These are phyloP conservation scores for Venturiaceae sp. DNA, from an alignment of 2,329 filamentous ascomycete species.

Conservation along the genomic window DNA sequence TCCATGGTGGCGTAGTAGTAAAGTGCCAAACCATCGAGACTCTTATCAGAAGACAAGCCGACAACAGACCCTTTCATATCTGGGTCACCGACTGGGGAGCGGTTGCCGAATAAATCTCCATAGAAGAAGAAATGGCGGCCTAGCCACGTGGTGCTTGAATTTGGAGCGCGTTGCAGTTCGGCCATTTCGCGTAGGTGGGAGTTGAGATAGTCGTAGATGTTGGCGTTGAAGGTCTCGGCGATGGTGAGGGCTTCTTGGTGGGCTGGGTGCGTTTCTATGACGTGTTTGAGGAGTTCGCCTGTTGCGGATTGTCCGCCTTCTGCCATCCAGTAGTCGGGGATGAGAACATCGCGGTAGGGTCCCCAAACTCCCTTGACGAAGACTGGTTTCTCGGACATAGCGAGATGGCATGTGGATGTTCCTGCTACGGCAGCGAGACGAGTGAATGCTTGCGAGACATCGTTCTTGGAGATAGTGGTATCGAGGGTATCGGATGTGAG, in stretches of 20 bases:
- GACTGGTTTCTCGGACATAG: slow-evolving; percentile 86
- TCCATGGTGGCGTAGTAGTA: slow-evolving; percentile 96
- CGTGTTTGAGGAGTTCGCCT: slow-evolving; percentile 85
- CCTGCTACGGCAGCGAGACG: slow-evolving; percentile 90
- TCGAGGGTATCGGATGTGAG: slow-evolving; percentile 59
- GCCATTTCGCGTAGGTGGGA: slow-evolving; percentile 70
- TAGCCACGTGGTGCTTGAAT: slow-evolving; percentile 73
- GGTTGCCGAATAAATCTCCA: slow-evolving; percentile 93
- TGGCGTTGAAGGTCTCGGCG: slow-evolving; percentile 72
- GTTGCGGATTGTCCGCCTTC: slow-evolving; percentile 96
- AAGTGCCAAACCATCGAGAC: slow-evolving; percentile 74
- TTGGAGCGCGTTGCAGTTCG: slow-evolving; percentile 58
- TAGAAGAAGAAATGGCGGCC: slow-evolving; percentile 98
- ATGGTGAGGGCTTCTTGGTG: slow-evolving; percentile 71
- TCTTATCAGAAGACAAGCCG: slow-evolving; percentile 79
- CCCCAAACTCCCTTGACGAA: slow-evolving; percentile 97
- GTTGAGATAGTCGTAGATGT: slow-evolving; percentile 94
- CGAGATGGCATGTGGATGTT: slow-evolving; percentile 93
- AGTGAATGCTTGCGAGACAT: slow-evolving; percentile 85
- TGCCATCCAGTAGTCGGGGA: slow-evolving; percentile 91
- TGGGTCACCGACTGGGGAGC: slow-evolving; percentile 84
- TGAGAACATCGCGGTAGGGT: slow-evolving; percentile 86
- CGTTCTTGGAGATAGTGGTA: slow-evolving; percentile 61
- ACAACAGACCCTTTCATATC: slow-evolving; percentile 88
- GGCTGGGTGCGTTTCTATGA: slow-evolving; percentile 89